phyloP scores from a whole-genome alignment of 2,329 filamentous ascomycete genomes.

The Colletotrichum zoysiae region DNA sequence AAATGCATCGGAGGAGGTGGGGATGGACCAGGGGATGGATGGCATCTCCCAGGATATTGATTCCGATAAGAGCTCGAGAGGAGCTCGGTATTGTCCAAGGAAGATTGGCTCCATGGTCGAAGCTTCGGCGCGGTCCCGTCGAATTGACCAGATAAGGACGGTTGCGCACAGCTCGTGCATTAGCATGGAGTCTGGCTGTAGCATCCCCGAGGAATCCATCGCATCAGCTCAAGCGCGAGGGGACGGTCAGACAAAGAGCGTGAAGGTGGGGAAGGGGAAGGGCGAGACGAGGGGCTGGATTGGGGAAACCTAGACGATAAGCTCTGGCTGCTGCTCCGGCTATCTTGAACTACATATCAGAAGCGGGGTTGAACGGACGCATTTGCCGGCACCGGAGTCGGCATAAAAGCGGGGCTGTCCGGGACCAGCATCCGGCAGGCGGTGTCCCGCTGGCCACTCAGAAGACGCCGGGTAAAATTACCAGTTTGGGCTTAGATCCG shows the following conservation, averaged over 20 bases:
- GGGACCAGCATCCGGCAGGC: slow-evolving; percentile 25
- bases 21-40: slow-evolving; percentile 1
- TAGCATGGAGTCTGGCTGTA: slow-evolving; percentile 1
- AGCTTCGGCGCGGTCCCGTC: slow-evolving; percentile 5
- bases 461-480: slow-evolving; percentile 12
- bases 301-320: slow-evolving; percentile 38
- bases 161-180: slow-evolving; percentile 27
- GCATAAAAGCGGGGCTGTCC: not conserved
- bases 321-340: slow-evolving; percentile 20
- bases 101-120: not conserved
- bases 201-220: not conserved
- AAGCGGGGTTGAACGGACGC: not conserved
- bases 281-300: slow-evolving; percentile 34
- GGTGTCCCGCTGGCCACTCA: slow-evolving; percentile 6
- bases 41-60: not conserved
- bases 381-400: slow-evolving; percentile 31
- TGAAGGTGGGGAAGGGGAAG: slow-evolving; percentile 8
- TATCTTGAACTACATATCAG: slow-evolving; percentile 29
- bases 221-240: slow-evolving; percentile 7
- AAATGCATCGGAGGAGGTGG: slow-evolving; percentile 24
- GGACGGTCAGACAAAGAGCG: not conserved
- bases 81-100: not conserved
- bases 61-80: slow-evolving; percentile 25
- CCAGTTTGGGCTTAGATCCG: not conserved
- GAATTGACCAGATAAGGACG: slow-evolving; percentile 24